Evolutionary conservation across 345 rosid genomes (phyloP).

Genomic region (Toxicodendron radicans): DNA sequence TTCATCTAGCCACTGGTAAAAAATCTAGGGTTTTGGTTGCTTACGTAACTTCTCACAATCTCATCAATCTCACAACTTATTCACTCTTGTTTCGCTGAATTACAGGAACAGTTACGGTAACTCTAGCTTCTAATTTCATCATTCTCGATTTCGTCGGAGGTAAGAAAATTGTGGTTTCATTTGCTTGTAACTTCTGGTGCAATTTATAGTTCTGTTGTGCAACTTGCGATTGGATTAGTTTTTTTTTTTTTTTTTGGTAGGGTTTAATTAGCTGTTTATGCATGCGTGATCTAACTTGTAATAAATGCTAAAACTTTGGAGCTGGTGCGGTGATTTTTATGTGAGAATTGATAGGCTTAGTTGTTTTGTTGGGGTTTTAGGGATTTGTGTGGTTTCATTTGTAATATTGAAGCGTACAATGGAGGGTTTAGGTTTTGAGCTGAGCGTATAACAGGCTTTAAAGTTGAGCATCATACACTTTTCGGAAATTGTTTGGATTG

Average conservation of each 20-base stretch:
- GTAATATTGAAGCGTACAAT: background rate
- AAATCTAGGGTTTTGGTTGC: conserved; percentile 22
- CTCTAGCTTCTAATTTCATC: conserved; percentile 18
- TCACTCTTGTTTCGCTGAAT: background rate
- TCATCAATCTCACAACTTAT: background rate
- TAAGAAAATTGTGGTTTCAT: background rate
- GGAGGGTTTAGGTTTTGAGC: conserved; percentile 18
- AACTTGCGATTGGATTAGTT: background rate
- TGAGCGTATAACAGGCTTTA: background rate
- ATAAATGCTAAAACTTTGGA: conserved; percentile 3
- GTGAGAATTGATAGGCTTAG: background rate
- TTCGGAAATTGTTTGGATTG: background rate
- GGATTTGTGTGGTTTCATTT: conserved; percentile 9
- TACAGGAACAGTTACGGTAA: conserved; percentile 7
- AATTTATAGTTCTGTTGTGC: background rate
- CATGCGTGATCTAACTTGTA: conserved; percentile 5
- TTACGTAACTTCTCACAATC: background rate
- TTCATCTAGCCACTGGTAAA: background rate
- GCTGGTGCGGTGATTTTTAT: background rate
- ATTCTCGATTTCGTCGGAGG: conserved; percentile 22
- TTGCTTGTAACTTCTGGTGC: conserved; percentile 5
- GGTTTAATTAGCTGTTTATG: background rate
- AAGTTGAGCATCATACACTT: background rate
- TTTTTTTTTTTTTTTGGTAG: background rate
- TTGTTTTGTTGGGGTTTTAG: conserved; percentile 3